phyloP scores from a whole-genome alignment of 495 filamentous ascomycete genomes.

The Penicillium cataractarum region DNA sequence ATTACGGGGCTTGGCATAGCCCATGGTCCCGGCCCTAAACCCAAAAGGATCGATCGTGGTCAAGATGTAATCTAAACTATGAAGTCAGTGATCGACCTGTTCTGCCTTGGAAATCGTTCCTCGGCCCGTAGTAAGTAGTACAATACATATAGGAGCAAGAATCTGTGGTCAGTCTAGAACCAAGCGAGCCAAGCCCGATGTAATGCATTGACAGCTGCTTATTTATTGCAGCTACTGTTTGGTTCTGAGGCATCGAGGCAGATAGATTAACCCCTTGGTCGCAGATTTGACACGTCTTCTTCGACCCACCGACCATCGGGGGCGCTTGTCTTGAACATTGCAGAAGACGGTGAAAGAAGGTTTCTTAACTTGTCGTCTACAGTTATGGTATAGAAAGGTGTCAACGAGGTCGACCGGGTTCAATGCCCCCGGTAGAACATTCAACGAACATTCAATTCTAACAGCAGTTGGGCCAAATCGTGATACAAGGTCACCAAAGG shows the following conservation, averaged over 20 bases:
- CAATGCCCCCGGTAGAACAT: not conserved
- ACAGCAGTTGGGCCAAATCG: not conserved
- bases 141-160: not conserved
- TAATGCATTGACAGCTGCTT: conserved; percentile 1
- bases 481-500: not conserved
- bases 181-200: conserved; percentile 2
- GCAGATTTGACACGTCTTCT: conserved; percentile 29
- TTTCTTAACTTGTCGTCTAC: too few relatives aligned
- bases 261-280: conserved; percentile 2
- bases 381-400: too few relatives aligned
- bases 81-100: conserved; percentile 2
- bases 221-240: not conserved
- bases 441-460: not conserved
- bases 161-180: conserved; percentile 2
- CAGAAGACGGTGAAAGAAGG: conserved; percentile 18
- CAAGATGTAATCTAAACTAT: not conserved
- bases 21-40: not conserved
- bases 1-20: conserved; percentile 27
- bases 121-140: too few relatives aligned
- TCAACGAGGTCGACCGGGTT: not conserved
- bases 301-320: conserved; percentile 25
- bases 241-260: not conserved
- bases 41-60: not conserved
- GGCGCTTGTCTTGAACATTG: conserved; percentile 9
- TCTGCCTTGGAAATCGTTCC: not conserved